Evolutionary conservation across 306 rosid species (phyloP), one percentile per base, ranked within the genome.

Genomic region (Pyrus communis): DNA sequence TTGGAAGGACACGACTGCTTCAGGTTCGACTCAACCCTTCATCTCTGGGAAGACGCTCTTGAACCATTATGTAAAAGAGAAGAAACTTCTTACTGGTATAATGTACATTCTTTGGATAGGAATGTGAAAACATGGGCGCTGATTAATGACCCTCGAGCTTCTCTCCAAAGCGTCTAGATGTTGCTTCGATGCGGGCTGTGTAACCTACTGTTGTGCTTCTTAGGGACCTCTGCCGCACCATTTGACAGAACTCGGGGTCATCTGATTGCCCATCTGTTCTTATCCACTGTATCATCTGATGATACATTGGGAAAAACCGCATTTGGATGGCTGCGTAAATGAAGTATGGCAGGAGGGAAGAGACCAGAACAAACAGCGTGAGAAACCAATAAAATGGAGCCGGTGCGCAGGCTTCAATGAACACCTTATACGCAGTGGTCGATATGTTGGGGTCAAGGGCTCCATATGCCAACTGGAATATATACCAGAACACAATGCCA

Each of bases 281-380:
- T 74, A 96, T 93, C 97, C 98, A 92, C 17, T 91, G 96, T 64
- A 91, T 87, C 98, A 91, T 92, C 72, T 96, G 98, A 85, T 96
- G 96, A 68, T 83, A 88, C 78, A 83, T 82, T 0, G 99, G 99
- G 88, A 88, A 91, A 85, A 96, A 96, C 9, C 97, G 88, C 83
- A 88, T 69, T 78, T 92, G 97, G 82, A 96, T 77, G 17, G 97
- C 75, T 1, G 94, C 75, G 13, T 83, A 96, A 27, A 69, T 28
- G 66, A 88, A 85, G 81, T 96, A 96, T 2, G 99, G 99, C 69
- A 88, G 67, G 57, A 91, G 90, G 57, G 94, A 71, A 27, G 97
- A 57, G 60, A 86, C 18, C 9, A 89, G 52, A 25, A 88, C 87
- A 27, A 92, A 87, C 9, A 93, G 80, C 31, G 97, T 96, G 84